Conservation (phyloP, 805 yeast species). For the Candida railenensis region DNA sequence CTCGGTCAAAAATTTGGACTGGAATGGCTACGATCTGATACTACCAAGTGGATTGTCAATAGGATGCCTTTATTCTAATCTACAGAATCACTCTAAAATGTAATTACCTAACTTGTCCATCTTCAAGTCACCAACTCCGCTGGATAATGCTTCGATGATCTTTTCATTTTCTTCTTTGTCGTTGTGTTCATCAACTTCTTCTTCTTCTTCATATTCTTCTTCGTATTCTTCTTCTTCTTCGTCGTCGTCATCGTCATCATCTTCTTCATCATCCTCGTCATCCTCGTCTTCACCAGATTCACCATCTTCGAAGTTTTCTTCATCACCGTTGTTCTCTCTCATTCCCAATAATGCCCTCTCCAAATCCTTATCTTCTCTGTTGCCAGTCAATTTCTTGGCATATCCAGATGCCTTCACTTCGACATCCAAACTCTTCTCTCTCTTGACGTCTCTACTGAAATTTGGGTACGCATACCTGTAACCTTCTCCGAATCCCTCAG, state of each 20-base stretch:
- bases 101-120: conserved; percentile 85
- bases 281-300: conserved; percentile 31
- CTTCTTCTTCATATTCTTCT: conserved; percentile 30
- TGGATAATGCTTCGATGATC: conserved; percentile 67
- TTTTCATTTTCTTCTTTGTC: conserved; percentile 45
- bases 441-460: conserved; percentile 70
- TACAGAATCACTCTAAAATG: conserved; percentile 46
- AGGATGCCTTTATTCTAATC: not conserved
- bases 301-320: conserved; percentile 17
- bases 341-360: conserved; percentile 73
- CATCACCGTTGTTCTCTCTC: conserved; percentile 44
- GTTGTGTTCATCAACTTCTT: conserved; percentile 34
- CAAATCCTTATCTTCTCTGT: conserved; percentile 55
- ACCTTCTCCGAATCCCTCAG: conserved; percentile 81
- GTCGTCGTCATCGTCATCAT: conserved; percentile 27
- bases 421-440: conserved; percentile 73
- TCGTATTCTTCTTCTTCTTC: conserved; percentile 36
- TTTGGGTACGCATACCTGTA: conserved; percentile 74
- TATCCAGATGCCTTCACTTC: conserved; percentile 92
- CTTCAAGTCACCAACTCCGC: conserved; percentile 63
- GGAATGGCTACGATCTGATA: no score
- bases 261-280: conserved; percentile 46
- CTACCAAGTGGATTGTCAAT: no score
- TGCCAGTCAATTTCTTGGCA: conserved; percentile 36
- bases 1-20: no score